Evolutionary conservation across 2,329 filamentous ascomycete species (phyloP).

Genomic region (Cytospora piceae): DNA sequence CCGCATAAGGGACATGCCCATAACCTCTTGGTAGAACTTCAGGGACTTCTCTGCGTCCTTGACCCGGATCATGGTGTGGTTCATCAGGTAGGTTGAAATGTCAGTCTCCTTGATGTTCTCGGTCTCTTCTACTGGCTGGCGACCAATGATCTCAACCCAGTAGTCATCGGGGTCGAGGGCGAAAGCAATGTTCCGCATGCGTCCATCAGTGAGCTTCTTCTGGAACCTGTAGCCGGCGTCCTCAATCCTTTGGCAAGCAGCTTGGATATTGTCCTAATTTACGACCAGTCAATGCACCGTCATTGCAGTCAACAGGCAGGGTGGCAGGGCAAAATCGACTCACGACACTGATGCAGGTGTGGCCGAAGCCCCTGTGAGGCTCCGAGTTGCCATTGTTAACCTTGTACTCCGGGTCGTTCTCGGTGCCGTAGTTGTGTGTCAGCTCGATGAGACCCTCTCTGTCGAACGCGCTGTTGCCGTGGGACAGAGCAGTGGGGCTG

Average conservation of each 20-base stretch:
- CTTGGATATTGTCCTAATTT: slow-evolving; percentile 72
- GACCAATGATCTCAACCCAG: slow-evolving; percentile 82
- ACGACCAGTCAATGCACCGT: not conserved
- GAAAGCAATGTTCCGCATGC: slow-evolving; percentile 88
- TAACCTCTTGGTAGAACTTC: slow-evolving; percentile 80
- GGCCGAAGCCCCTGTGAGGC: slow-evolving; percentile 80
- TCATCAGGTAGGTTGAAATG: slow-evolving; percentile 74
- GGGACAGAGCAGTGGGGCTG: slow-evolving; percentile 71
- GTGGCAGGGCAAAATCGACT: not conserved
- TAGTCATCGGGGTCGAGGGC: slow-evolving; percentile 86
- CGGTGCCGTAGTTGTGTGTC: slow-evolving; percentile 84
- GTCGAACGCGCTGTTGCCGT: slow-evolving; percentile 73
- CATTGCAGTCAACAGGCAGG: not conserved
- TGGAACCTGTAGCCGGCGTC: slow-evolving; percentile 92
- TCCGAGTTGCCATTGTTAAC: slow-evolving; percentile 91
- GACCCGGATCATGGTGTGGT: slow-evolving; percentile 94
- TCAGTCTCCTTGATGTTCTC: slow-evolving; percentile 76
- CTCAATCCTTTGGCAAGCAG: slow-evolving; percentile 85
- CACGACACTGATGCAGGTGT: slow-evolving; percentile 76
- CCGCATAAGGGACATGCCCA: slow-evolving; percentile 85
- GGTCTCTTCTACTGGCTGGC: slow-evolving; percentile 72
- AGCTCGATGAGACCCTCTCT: slow-evolving; percentile 91
- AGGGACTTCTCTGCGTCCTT: slow-evolving; percentile 77
- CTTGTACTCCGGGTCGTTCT: slow-evolving; percentile 78
- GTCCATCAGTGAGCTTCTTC: slow-evolving; percentile 89